phyloP scores from a whole-genome alignment of 306 rosid species.

The Dryas octopetala region DNA sequence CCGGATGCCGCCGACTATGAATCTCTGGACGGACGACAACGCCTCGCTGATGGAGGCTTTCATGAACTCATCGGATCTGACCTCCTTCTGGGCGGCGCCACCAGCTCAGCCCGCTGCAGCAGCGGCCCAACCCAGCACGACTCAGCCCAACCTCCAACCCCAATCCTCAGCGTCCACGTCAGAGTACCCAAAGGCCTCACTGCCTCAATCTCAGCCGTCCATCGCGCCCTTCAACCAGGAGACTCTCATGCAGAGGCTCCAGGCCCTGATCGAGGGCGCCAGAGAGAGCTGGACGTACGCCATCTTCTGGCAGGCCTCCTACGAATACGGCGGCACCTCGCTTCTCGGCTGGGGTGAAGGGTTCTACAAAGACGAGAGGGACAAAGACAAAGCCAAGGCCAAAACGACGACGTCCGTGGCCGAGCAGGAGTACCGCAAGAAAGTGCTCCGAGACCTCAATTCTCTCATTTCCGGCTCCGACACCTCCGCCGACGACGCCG shows the following conservation, averaged over 20 bases:
- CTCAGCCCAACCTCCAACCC: conserved; percentile 4
- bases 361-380: conserved; percentile 85
- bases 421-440: conserved; percentile 82
- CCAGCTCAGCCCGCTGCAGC: background rate
- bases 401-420: conserved; percentile 36
- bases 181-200: conserved; percentile 29
- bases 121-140: too few relatives aligned
- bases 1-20: conserved; percentile 51
- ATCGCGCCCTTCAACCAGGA: conserved; percentile 64
- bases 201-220: conserved; percentile 27
- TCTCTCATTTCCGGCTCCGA: conserved; percentile 77
- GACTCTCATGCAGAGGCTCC: conserved; percentile 86
- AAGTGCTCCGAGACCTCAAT: conserved; percentile 78
- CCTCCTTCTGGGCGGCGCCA: conserved; percentile 57
- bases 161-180: conserved; percentile 58
- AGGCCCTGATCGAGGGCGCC: conserved; percentile 71
- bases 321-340: conserved; percentile 51
- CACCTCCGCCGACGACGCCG: conserved; percentile 42
- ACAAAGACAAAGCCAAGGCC: conserved; percentile 43
- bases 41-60: conserved; percentile 89
- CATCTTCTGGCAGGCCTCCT: conserved; percentile 91
- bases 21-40: conserved; percentile 87
- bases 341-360: conserved; percentile 96
- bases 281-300: conserved; percentile 86
- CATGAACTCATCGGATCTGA: conserved; percentile 72